Evolutionary conservation across 2,329 filamentous ascomycete species (phyloP).

Genomic region (Aaosphaeria pasadenensis): DNA sequence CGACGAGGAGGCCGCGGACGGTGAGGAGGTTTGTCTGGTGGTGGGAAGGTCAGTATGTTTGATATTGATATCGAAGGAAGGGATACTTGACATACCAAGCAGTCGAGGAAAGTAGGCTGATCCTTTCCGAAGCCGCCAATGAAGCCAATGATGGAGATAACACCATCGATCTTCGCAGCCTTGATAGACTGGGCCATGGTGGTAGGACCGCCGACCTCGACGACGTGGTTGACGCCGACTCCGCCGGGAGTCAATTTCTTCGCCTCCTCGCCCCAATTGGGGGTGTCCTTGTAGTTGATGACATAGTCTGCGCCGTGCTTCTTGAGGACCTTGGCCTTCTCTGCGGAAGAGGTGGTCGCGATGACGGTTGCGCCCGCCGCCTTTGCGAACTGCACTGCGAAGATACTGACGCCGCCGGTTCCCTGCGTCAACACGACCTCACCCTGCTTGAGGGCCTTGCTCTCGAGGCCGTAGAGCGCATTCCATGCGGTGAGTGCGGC

Average conservation of each 20-base stretch:
- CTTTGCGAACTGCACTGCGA: conserved; percentile 58
- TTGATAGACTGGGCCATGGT: conserved; percentile 54
- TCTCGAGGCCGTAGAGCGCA: conserved; percentile 49
- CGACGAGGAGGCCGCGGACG: conserved; percentile 57
- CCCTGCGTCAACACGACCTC: conserved; percentile 63
- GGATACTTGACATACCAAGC: conserved; percentile 26
- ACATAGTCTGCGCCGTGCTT: conserved; percentile 55
- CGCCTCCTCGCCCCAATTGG: conserved; percentile 55
- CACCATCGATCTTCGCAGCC: conserved; percentile 53
- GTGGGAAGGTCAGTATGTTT: background rate
- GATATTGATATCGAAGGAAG: background rate
- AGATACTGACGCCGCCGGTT: conserved; percentile 67
- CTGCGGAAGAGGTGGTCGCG: conserved; percentile 53
- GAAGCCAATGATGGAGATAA: conserved; percentile 56
- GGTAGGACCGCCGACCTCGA: conserved; percentile 65
- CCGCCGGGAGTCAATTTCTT: conserved; percentile 50
- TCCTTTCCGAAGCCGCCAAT: conserved; percentile 49
- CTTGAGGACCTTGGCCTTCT: conserved; percentile 51
- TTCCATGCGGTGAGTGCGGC: conserved; percentile 50
- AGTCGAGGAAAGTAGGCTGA: conserved; percentile 53
- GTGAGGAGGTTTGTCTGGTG: conserved; percentile 43
- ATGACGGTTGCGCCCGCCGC: conserved; percentile 57
- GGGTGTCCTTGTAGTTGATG: conserved; percentile 55
- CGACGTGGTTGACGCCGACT: conserved; percentile 58
- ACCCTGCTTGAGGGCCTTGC: conserved; percentile 34